Conservation (phyloP, 306 rosid species). For the Corylus heterophylla region DNA sequence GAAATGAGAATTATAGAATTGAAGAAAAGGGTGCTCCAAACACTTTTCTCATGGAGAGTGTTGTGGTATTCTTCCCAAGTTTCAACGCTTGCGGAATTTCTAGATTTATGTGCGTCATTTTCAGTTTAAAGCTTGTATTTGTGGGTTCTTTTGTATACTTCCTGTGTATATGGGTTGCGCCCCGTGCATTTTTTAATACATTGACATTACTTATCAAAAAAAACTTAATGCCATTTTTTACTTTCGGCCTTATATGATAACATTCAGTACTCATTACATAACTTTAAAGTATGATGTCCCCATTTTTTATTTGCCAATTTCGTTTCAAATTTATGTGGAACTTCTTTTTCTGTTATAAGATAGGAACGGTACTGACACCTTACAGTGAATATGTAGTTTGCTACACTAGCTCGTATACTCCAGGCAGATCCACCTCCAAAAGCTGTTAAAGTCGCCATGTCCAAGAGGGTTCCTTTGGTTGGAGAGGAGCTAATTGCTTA, state of each 20-base stretch:
- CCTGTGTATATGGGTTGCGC: too few species aligned
- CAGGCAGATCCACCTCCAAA: conserved; percentile 99
- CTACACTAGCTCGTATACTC: conserved; percentile 93
- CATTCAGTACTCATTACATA: background rate
- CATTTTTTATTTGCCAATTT: background rate
- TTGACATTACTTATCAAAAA: too few species aligned
- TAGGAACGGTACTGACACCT: conserved; percentile 14
- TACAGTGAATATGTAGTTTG: conserved; percentile 57
- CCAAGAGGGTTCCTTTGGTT: conserved; percentile 91
- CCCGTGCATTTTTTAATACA: too few species aligned
- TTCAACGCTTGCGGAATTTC: too few species aligned
- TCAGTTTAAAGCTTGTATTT: too few species aligned
- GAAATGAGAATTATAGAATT: too few species aligned
- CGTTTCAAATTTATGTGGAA: background rate
- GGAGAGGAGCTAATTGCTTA: conserved; percentile 94
- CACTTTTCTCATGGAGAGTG: too few species aligned
- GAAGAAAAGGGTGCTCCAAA: too few species aligned
- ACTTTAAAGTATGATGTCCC: background rate
- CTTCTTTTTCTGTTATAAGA: background rate
- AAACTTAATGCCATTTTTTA: background rate
- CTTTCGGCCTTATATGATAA: background rate
- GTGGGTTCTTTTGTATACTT: too few species aligned
- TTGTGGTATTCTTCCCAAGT: too few species aligned
- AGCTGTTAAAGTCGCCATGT: conserved; percentile 91
- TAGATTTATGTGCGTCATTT: too few species aligned